Evolutionary conservation across 208 protist species (phyloP), one percentile per base, ranked within the genome.

Genomic region (Leishmania aethiopica): DNA sequence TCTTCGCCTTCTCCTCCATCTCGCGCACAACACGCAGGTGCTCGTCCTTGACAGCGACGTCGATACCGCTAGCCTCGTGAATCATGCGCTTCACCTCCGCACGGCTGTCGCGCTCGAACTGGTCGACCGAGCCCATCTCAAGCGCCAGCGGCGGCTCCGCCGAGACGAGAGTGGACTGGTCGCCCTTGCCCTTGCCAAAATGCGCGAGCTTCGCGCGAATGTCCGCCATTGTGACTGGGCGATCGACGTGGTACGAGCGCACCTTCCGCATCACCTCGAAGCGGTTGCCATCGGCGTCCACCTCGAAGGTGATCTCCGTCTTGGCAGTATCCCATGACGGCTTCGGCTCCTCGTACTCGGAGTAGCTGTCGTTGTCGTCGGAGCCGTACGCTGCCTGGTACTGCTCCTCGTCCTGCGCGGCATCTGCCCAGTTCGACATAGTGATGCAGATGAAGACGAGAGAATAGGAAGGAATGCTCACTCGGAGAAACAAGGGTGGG

Each of bases 51-150:
- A 95, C 91, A 32, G 89, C 84, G 28, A 96, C 84, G 62, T 86
- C 81, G 45, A 84, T 75, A 55, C 81, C 87, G 57, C 86, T 87
- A 67, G 87, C 72, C 86, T 97, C 92, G 71, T 91, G 86, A 81
- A 95, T 89, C 60, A 95, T 82, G 47, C 92, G 92, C 87, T 93
- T 91, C 69, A 96, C 84, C 81, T 96, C 93, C 32, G 87, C 84
- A 53, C 95, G 93, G 51, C 86, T 91, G 81, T 93, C 84, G 69
- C 91, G 89, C 88, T 96, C 92, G 62, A 89, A 88, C 73, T 91
- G 88, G 77, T 97, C 95, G 3, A 92, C 88, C 1, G 87, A 84
- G 69, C 93, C 95, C 79, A 96, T 86, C 83, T 97, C 95, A 69
- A 97, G 79, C 71, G 90, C 90, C 70, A 95, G 82, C 49, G 92